phyloP scores from a whole-genome alignment of 1,284 basidiomycete species.

The Rhodotorula sp. region DNA sequence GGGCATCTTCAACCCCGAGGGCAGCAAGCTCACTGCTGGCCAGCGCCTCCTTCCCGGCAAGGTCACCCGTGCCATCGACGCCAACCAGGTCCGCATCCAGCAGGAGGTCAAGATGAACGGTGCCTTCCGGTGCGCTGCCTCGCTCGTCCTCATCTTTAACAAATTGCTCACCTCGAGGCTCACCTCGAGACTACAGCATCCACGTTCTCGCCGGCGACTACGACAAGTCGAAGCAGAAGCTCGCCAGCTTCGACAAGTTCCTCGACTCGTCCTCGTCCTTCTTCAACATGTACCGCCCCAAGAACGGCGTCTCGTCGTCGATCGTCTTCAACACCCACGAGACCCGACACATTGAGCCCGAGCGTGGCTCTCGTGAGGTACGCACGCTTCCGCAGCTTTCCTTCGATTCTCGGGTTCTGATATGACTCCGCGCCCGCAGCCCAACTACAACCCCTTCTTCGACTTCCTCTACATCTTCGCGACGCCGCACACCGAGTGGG shows the following conservation, averaged over 20 bases:
- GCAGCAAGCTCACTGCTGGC: conserved; percentile 39
- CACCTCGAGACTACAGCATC: conserved; percentile 15
- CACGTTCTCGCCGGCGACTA: conserved; percentile 43
- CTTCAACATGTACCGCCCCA: conserved; percentile 43
- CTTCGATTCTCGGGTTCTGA: too few species aligned
- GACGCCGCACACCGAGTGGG: conserved; percentile 45
- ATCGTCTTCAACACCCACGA: conserved; percentile 38
- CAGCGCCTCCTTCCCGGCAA: conserved; percentile 45
- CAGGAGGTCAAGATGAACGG: conserved; percentile 48
- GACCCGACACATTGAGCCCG: conserved; percentile 39
- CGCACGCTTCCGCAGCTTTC: too few species aligned
- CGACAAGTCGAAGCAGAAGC: conserved; percentile 16
- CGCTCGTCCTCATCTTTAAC: background rate
- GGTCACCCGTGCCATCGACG: conserved; percentile 44
- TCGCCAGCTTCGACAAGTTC: conserved; percentile 42
- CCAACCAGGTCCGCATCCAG: conserved; percentile 46
- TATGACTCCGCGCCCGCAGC: background rate
- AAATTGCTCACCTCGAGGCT: background rate
- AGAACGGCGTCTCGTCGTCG: conserved; percentile 30
- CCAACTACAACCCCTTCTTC: conserved; percentile 42
- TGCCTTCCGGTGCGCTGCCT: conserved; percentile 41
- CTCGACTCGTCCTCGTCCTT: conserved; percentile 43
- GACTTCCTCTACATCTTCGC: conserved; percentile 43
- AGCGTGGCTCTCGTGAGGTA: conserved; percentile 20
- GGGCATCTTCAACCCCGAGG: conserved; percentile 42